Conservation (phyloP, 2,329 filamentous ascomycete genomes). For the Whalleya microplaca region DNA sequence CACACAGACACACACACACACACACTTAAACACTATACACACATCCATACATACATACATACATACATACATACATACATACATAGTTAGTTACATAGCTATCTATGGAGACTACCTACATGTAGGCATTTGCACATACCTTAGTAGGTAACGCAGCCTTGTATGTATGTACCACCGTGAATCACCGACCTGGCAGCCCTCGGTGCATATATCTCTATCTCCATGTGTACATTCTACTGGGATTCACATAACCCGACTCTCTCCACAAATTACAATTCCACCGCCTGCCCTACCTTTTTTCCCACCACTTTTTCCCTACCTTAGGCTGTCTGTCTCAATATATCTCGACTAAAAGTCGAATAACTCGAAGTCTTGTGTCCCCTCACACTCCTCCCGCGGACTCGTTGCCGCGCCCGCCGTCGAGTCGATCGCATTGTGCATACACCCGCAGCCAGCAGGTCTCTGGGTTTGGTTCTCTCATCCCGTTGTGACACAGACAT, state of each 20-base stretch:
- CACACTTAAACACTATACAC: background rate
- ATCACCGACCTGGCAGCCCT: too few species aligned
- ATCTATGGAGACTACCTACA: too few species aligned
- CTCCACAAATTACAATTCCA: background rate
- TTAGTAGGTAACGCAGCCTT: too few species aligned
- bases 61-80: background rate
- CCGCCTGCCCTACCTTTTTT: background rate
- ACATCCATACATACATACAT: background rate
- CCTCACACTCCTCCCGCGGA: conserved; percentile 2
- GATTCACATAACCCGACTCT: background rate
- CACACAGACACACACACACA: background rate
- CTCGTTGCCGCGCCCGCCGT: conserved; percentile 14
- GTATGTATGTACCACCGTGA: too few species aligned
- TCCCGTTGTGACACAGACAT: conserved; percentile 26
- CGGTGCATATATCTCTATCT: too few species aligned
- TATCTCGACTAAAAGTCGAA: too few species aligned
- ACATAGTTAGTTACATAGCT: conserved; percentile 2
- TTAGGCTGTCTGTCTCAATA: background rate
- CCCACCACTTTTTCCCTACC: background rate
- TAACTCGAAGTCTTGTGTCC: background rate
- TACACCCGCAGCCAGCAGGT: conserved; percentile 15
- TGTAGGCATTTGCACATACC: conserved; percentile 7
- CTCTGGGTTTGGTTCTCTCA: conserved; percentile 16
- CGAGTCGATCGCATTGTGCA: conserved; percentile 26
- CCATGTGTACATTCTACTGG: too few species aligned